These are phyloP conservation scores for Nakataea oryzae DNA, from an alignment of 2,329 filamentous ascomycete genomes.

Conservation along the genomic window DNA sequence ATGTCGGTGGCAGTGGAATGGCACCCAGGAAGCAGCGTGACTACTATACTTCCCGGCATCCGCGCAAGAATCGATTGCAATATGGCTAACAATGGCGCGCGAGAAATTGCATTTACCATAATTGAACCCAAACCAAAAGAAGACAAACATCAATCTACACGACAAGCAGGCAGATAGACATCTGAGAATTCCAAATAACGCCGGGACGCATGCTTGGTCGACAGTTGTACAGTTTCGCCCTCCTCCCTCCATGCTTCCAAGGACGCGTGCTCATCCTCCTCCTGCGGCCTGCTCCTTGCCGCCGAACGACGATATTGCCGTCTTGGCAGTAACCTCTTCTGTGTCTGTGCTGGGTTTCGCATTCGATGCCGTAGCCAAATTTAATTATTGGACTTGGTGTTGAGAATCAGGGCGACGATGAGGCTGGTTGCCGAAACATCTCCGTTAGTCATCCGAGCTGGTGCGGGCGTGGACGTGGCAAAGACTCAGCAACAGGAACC, in stretches of 20 bases:
- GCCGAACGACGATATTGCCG: neutral
- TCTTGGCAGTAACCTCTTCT: neutral
- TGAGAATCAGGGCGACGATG: slow-evolving; percentile 87
- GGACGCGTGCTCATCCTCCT: neutral
- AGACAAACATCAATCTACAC: neutral
- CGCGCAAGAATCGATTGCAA: neutral
- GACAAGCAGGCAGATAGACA: neutral
- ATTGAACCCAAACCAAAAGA: neutral
- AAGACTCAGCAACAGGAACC: neutral
- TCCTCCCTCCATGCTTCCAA: neutral
- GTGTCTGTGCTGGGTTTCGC: neutral
- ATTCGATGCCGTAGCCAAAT: neutral
- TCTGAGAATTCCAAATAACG: slow-evolving; percentile 3
- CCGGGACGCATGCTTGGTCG: slow-evolving; percentile 1
- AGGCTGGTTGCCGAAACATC: slow-evolving; percentile 41
- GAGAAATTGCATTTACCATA: neutral
- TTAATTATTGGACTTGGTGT: slow-evolving; percentile 68
- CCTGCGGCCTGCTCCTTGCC: neutral
- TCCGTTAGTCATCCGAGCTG: neutral
- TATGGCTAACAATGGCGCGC: neutral
- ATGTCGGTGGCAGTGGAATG: neutral
- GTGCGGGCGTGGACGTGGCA: neutral
- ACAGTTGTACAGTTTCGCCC: neutral
- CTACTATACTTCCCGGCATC: neutral
- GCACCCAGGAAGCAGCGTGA: neutral